Percentiles rank a stretch among this genome's conserved stretches.
Conservation (phyloP, 306 rosid genomes). For the Acacia melanoxylon region DNA sequence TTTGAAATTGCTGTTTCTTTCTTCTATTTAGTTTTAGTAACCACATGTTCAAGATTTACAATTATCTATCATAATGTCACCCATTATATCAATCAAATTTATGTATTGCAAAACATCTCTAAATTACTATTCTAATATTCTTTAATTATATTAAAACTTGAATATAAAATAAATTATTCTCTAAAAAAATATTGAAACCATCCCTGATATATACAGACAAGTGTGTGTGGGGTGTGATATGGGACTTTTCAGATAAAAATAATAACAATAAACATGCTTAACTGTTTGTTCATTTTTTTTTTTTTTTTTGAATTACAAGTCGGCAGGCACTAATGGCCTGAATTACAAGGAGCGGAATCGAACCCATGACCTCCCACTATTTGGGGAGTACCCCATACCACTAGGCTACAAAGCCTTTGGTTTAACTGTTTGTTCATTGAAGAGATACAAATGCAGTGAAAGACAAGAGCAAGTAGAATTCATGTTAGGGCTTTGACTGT, state of each 20-base stretch:
- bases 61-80: not conserved
- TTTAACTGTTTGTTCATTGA: not conserved
- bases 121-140: not conserved
- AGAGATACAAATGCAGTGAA: not conserved
- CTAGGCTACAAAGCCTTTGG: no score
- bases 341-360: no score
- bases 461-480: conserved; percentile 30
- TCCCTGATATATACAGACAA: not conserved
- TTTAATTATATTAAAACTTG: not conserved
- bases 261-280: not conserved
- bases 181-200: not conserved
- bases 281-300: no score
- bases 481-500: conserved; percentile 31
- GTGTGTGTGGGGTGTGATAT: no score
- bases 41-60: not conserved
- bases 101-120: no score
- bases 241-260: no score
- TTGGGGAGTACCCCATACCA: no score
- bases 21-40: not conserved
- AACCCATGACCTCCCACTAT: no score
- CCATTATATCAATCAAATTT: no score
- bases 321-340: no score
- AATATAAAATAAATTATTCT: not conserved
- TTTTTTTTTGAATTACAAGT: no score
- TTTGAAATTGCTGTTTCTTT: conserved; percentile 4